Percentiles rank a stretch among this genome's conserved stretches.
These are phyloP conservation scores for Lactarius quietus DNA, from an alignment of 768 basidiomycete genomes.

Conservation along the genomic window DNA sequence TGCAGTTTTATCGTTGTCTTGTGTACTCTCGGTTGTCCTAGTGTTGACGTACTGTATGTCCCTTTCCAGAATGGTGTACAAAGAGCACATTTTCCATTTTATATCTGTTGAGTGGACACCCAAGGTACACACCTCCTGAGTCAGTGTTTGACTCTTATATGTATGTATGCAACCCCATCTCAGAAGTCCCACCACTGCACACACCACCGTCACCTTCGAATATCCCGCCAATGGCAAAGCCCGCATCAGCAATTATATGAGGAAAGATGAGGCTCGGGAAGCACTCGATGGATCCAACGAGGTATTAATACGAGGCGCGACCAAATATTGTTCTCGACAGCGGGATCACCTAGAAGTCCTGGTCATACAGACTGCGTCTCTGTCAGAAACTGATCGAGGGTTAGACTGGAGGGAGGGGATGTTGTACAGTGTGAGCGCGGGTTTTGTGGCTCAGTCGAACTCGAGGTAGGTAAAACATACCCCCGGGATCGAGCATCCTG, in stretches of 20 bases:
- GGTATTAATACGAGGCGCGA: no score
- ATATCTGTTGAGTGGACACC: background rate
- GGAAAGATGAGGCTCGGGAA: conserved; percentile 90
- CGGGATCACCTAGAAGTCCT: conserved; percentile 92
- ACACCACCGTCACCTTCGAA: conserved; percentile 66
- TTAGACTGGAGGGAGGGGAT: no score
- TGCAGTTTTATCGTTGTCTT: background rate
- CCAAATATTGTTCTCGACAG: conserved; percentile 94
- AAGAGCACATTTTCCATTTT: background rate
- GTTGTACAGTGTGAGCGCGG: no score
- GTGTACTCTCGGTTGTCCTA: background rate
- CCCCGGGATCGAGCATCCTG: no score
- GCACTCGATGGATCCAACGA: no score
- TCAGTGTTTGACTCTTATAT: no score
- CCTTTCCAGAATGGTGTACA: background rate
- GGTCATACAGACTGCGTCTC: conserved; percentile 72
- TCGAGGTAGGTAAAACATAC: no score
- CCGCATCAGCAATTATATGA: conserved; percentile 83
- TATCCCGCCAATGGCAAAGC: conserved; percentile 65
- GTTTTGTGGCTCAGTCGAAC: no score
- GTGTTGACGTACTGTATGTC: background rate
- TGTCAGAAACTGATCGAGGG: conserved; percentile 40
- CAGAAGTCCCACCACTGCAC: no score
- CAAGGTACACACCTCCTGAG: no score
- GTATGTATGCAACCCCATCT: no score